Percentiles rank a stretch among this genome's conserved stretches.
phyloP scores from a whole-genome alignment of 129 eudicot genomes.

The Saposhnikovia divaricata region DNA sequence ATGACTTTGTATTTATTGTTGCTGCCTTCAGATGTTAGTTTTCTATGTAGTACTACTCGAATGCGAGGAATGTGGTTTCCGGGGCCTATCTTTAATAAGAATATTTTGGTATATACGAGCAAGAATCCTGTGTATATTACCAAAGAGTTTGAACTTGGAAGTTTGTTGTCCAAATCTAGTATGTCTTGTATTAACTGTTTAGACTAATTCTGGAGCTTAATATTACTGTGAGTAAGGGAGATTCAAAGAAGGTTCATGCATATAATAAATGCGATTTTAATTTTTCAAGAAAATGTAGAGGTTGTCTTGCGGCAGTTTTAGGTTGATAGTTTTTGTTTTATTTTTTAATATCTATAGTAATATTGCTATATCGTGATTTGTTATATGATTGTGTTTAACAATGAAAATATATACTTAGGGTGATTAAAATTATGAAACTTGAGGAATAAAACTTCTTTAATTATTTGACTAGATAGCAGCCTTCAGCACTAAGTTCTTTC shows the following conservation, averaged over 20 bases:
- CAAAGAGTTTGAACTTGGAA: not conserved
- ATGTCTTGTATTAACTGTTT: not conserved
- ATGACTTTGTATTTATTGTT: not conserved
- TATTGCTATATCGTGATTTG: not conserved
- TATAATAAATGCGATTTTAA: not conserved
- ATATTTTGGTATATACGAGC: not conserved
- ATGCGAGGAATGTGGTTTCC: not conserved
- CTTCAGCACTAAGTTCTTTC: not conserved
- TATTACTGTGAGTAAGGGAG: not conserved
- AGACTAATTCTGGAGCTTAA: not conserved
- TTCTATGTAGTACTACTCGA: not conserved
- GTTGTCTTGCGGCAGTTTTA: not conserved
- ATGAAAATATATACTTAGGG: not conserved
- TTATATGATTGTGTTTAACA: not conserved
- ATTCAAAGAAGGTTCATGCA: not conserved
- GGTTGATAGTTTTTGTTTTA: not conserved
- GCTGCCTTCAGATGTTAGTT: not conserved
- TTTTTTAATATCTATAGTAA: not conserved
- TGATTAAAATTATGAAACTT: not conserved
- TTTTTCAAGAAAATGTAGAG: not conserved
- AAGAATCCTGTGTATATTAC: not conserved
- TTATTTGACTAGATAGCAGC: not conserved
- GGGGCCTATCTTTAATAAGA: not conserved
- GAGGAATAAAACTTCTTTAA: not conserved
- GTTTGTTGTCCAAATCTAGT: not conserved